A percentile compares a stretch with the other conserved stretches of the same genome.
phyloP scores from a whole-genome alignment of 306 rosid genomes.

The Malus fusca region DNA sequence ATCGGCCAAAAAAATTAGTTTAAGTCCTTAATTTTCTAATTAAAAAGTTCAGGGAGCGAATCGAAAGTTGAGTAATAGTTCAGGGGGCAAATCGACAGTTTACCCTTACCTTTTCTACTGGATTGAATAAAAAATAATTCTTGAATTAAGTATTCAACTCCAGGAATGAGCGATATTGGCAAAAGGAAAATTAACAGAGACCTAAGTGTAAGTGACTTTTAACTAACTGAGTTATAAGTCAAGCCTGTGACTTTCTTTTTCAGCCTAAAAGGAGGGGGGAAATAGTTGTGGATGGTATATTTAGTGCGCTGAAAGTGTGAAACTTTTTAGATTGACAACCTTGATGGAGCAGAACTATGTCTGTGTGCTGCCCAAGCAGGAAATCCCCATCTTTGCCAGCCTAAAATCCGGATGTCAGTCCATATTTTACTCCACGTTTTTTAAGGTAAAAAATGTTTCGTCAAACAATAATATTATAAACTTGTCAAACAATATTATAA shows the following conservation, averaged over 20 bases:
- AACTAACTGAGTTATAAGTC: too few relatives aligned
- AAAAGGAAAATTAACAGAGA: accelerated
- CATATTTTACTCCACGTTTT: not conserved
- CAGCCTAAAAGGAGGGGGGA: not conserved
- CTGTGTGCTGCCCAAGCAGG: not conserved
- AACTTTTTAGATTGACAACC: not conserved
- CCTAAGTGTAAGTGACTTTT: too few relatives aligned
- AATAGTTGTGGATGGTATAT: too few relatives aligned
- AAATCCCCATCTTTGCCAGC: not conserved
- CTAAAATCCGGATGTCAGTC: not conserved
- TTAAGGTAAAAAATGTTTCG: not conserved
- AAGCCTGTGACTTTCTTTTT: not conserved
- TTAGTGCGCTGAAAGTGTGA: not conserved
- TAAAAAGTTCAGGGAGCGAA: too few relatives aligned
- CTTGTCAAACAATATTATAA: not conserved
- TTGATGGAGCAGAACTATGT: not conserved
- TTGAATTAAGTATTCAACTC: not conserved
- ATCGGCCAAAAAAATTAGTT: too few relatives aligned
- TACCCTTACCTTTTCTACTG: too few relatives aligned
- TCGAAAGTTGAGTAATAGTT: too few relatives aligned
- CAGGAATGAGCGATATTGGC: not conserved
- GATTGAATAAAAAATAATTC: not conserved
- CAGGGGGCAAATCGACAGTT: too few relatives aligned
- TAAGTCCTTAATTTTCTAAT: too few relatives aligned
- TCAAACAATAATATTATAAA: not conserved